Conservation (phyloP, 2,329 filamentous ascomycete species). For the Exophiala sp. region DNA sequence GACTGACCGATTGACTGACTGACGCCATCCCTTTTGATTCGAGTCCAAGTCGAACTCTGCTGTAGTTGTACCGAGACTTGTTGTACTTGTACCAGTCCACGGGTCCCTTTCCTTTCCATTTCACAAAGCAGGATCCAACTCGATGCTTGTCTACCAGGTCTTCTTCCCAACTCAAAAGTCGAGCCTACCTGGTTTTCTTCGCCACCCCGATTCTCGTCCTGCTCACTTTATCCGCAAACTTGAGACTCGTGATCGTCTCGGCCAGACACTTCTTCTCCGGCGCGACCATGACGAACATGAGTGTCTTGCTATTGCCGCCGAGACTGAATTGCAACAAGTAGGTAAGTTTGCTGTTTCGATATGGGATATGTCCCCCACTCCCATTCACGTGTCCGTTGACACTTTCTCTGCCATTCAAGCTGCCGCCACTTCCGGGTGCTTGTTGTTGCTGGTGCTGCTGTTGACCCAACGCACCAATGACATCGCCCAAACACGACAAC, state of each 20-base stretch:
- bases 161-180: too few species aligned
- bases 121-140: too few species aligned
- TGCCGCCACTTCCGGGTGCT: not conserved
- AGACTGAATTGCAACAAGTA: conserved; percentile 92
- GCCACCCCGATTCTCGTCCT: conserved; percentile 28
- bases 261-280: conserved; percentile 83
- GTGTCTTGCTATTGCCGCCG: conserved; percentile 90
- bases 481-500: conserved; percentile 83
- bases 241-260: conserved; percentile 88
- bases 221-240: conserved; percentile 84
- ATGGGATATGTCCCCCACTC: conserved; percentile 69
- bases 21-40: too few species aligned
- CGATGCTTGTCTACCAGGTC: too few species aligned
- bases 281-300: conserved; percentile 99
- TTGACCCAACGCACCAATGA: conserved; percentile 85
- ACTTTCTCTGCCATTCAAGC: conserved; percentile 12
- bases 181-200: conserved; percentile 21
- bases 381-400: conserved; percentile 3
- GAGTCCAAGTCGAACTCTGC: too few species aligned
- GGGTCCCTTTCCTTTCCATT: too few species aligned
- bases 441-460: conserved; percentile 54
- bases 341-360: conserved; percentile 93
- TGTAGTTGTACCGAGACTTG: too few species aligned
- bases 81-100: too few species aligned
- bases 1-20: too few species aligned